Evolutionary conservation across 140 eudicot species (phyloP).

Genomic region (Senecio squalidus): DNA sequence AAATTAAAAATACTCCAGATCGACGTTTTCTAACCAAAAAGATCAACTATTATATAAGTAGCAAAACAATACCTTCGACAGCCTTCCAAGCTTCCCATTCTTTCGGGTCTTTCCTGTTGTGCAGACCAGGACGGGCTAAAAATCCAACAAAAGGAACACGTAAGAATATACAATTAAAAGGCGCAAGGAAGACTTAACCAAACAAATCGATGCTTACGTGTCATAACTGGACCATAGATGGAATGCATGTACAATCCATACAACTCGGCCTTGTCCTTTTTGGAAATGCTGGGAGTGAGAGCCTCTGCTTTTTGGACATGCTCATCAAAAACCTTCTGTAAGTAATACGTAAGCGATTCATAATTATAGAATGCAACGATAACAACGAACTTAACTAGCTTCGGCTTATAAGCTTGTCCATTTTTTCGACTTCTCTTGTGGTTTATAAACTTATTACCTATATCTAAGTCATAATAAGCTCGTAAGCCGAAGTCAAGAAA

Average conservation of each 20-base stretch:
- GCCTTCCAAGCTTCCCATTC: conserved; percentile 99
- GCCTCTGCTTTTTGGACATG: conserved; percentile 75
- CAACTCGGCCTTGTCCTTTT: conserved; percentile 56
- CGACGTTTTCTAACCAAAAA: too few relatives aligned
- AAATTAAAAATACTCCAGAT: too few relatives aligned
- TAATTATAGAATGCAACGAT: not conserved
- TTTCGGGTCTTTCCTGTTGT: conserved; percentile 74
- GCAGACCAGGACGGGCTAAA: conserved; percentile 90
- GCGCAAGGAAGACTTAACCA: not conserved
- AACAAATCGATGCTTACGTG: conserved; percentile 43
- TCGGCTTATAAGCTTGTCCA: not conserved
- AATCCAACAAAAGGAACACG: not conserved
- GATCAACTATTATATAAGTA: too few relatives aligned
- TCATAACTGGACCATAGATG: conserved; percentile 68
- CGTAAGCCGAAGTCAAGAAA: too few relatives aligned
- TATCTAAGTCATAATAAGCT: too few relatives aligned
- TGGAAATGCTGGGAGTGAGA: conserved; percentile 55
- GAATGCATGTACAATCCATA: conserved; percentile 94
- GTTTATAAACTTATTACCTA: too few relatives aligned
- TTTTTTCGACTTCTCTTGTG: too few relatives aligned
- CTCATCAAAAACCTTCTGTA: conserved; percentile 88
- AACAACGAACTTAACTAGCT: too few relatives aligned
- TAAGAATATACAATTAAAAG: not conserved
- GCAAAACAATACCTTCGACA: conserved; percentile 77
- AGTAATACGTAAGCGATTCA: too few relatives aligned